phyloP scores from a whole-genome alignment of 2,329 filamentous ascomycete species.

The Penicillium sp. region DNA sequence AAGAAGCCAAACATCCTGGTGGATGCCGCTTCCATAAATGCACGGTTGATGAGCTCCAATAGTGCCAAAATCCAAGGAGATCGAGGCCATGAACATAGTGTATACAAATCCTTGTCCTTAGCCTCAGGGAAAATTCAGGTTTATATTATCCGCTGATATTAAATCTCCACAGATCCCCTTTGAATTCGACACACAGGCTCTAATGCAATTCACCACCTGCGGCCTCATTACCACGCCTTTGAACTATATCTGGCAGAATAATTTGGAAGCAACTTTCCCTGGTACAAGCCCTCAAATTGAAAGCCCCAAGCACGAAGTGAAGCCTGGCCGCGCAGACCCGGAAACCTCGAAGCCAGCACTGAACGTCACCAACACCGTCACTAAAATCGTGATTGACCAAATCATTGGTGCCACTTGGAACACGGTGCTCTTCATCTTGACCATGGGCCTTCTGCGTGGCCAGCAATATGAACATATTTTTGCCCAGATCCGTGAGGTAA shows the following conservation, averaged over 20 bases:
- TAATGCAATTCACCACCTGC: constrained; percentile 60
- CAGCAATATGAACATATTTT: constrained; percentile 38
- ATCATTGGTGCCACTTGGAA: constrained; percentile 60
- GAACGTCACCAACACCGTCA: constrained; percentile 43
- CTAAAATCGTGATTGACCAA: constrained; percentile 64
- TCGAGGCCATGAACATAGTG: no score
- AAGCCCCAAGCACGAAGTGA: constrained; percentile 20
- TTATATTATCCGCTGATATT: background rate
- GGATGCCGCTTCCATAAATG: background rate
- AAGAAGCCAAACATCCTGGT: background rate
- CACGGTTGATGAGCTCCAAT: background rate
- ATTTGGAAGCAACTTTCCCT: constrained; percentile 58
- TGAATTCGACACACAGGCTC: constrained; percentile 52
- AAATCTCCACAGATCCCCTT: constrained; percentile 43
- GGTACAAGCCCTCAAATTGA: constrained; percentile 32
- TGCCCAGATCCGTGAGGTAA: constrained; percentile 40
- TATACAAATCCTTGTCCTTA: background rate
- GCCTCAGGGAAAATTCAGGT: background rate
- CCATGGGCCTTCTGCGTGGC: constrained; percentile 55
- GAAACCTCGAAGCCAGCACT: constrained; percentile 22
- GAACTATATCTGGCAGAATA: constrained; percentile 63
- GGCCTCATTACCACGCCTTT: constrained; percentile 59
- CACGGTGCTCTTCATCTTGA: constrained; percentile 59
- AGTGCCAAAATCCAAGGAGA: background rate
- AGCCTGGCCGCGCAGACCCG: constrained; percentile 12